These are phyloP conservation scores for Hyphopichia fennica DNA, from an alignment of 1,139 yeast genomes.

Conservation along the genomic window DNA sequence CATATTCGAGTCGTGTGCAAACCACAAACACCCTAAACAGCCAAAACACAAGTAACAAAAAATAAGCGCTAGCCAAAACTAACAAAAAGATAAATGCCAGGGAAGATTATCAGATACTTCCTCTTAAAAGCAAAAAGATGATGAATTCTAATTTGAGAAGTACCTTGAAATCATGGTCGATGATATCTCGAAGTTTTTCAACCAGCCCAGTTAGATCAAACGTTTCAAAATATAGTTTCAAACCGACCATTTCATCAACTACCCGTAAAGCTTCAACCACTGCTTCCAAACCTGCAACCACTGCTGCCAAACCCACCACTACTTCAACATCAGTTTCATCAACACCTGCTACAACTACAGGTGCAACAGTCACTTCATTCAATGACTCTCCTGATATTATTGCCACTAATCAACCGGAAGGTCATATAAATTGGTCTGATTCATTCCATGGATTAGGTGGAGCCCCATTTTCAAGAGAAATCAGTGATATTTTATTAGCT, in stretches of 20 bases:
- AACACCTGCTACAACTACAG: slow-evolving; percentile 6
- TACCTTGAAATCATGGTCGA: neutral
- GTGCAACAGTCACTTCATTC: slow-evolving; percentile 11
- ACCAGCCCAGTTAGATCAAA: too few species aligned
- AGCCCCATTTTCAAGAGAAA: slow-evolving; percentile 64
- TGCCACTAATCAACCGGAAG: slow-evolving; percentile 4
- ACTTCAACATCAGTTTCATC: slow-evolving; percentile 5
- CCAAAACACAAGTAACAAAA: too few species aligned
- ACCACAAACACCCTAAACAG: too few species aligned
- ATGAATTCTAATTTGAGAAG: too few species aligned
- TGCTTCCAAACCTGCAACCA: slow-evolving; percentile 1
- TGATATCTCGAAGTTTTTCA: too few species aligned
- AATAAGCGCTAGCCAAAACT: too few species aligned
- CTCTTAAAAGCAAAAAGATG: too few species aligned
- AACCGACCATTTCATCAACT: neutral
- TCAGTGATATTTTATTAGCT: slow-evolving; percentile 58
- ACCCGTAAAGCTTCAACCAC: slow-evolving; percentile 3
- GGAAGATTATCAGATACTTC: too few species aligned
- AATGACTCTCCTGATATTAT: slow-evolving; percentile 20
- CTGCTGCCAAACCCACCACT: slow-evolving; percentile 9
- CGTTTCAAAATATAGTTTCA: too few species aligned
- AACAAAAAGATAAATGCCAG: too few species aligned
- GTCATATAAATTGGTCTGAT: slow-evolving; percentile 62
- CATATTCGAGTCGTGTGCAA: too few species aligned
- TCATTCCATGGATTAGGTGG: slow-evolving; percentile 84